A percentile compares a stretch with the other conserved stretches of the same genome.
Conservation (phyloP, 371 early-diverging fungal species). For the Syncephalis plumigaleata region DNA sequence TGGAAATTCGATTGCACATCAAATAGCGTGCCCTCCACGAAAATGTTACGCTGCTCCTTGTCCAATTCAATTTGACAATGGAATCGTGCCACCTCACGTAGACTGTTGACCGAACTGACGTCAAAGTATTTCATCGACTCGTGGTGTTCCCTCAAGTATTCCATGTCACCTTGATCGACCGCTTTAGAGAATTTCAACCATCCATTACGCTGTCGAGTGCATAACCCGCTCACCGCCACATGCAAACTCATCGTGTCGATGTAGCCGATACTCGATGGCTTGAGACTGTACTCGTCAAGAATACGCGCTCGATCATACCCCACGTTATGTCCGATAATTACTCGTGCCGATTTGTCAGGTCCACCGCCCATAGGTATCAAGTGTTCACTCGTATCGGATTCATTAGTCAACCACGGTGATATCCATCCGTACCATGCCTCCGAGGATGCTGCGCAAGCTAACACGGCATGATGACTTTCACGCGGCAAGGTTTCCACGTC, state of each 20-base stretch:
- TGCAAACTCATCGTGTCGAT: conserved; percentile 93
- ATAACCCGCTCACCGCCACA: conserved; percentile 77
- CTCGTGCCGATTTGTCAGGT: conserved; percentile 8
- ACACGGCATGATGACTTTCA: conserved; percentile 48
- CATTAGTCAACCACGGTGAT: conserved; percentile 44
- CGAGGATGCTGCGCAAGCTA: conserved; percentile 67
- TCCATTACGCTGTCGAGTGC: conserved; percentile 67
- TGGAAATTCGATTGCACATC: conserved; percentile 39
- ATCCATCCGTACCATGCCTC: conserved; percentile 87
- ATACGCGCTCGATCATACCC: conserved; percentile 83
- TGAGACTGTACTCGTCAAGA: conserved; percentile 62
- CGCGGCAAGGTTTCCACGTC: conserved; percentile 73
- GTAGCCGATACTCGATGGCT: conserved; percentile 32
- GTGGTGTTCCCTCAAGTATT: conserved; percentile 10
- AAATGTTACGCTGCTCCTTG: conserved; percentile 51
- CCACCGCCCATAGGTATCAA: conserved; percentile 47
- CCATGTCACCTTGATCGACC: conserved; percentile 11
- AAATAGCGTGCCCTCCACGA: conserved; percentile 34
- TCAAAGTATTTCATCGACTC: conserved; percentile 27
- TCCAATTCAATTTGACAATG: conserved; percentile 55
- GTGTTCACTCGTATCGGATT: conserved; percentile 19
- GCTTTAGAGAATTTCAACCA: conserved; percentile 57
- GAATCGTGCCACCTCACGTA: conserved; percentile 60
- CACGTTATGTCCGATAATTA: conserved; percentile 86
- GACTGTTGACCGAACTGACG: conserved; percentile 59